phyloP scores from a whole-genome alignment of 1,284 basidiomycete genomes.

The Mycosarcoma mackinlayi region DNA sequence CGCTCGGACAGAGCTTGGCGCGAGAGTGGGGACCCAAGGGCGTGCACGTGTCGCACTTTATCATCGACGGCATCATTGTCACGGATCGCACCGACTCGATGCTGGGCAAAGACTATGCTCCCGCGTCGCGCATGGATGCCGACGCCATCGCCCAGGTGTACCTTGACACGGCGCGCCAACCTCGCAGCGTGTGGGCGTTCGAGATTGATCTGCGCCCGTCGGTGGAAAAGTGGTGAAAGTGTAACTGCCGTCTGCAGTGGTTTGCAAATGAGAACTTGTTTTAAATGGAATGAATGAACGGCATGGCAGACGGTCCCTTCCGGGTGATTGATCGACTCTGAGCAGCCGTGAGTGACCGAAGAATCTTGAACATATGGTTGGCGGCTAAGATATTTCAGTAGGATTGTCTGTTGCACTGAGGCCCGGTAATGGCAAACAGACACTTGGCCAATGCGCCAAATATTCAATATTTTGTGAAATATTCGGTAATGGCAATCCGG shows the following conservation, averaged over 20 bases:
- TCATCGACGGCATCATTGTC: constrained; percentile 48
- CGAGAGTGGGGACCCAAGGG: constrained; percentile 50
- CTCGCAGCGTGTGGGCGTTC: constrained; percentile 46
- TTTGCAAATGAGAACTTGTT: too few species aligned
- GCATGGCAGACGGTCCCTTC: too few species aligned
- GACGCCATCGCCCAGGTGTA: constrained; percentile 55
- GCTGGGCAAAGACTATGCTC: constrained; percentile 27
- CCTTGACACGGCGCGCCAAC: constrained; percentile 39
- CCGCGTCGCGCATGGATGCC: constrained; percentile 43
- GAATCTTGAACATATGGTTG: background rate
- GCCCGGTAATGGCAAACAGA: too few species aligned
- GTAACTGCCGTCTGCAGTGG: background rate
- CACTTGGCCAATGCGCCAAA: constrained; percentile 10
- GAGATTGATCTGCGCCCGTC: constrained; percentile 46
- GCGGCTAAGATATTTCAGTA: too few species aligned
- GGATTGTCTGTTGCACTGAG: too few species aligned
- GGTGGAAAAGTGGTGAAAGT: constrained; percentile 34
- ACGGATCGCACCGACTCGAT: constrained; percentile 39
- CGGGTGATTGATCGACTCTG: too few species aligned
- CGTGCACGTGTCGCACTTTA: constrained; percentile 50
- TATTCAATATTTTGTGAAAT: background rate
- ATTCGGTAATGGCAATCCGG: too few species aligned
- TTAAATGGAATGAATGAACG: background rate
- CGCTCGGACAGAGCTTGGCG: constrained; percentile 44
- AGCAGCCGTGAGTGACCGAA: too few species aligned